These are phyloP conservation scores for Salix viminalis DNA, from an alignment of 345 rosid genomes.

Conservation along the genomic window DNA sequence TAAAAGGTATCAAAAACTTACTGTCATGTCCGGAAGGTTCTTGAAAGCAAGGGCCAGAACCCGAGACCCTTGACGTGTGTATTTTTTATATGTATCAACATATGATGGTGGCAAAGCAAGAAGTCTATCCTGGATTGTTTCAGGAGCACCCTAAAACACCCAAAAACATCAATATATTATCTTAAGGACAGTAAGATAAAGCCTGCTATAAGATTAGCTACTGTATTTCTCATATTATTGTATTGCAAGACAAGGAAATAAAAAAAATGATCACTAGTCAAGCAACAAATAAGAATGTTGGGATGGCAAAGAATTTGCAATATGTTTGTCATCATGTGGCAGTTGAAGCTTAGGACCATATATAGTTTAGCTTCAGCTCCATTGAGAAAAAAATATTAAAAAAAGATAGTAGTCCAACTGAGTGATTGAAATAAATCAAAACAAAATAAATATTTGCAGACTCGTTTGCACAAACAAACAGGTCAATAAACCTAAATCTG, in stretches of 20 bases:
- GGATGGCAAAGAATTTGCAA: not conserved
- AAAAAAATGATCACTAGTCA: not conserved
- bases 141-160: constrained; percentile 86
- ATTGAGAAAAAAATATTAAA: not conserved
- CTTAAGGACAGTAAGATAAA: not conserved
- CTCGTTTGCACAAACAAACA: not conserved
- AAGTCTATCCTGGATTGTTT: constrained; percentile 92
- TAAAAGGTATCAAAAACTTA: constrained; percentile 26
- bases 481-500: not conserved
- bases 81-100: constrained; percentile 83
- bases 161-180: not conserved
- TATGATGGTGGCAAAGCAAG: constrained; percentile 62
- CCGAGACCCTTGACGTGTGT: constrained; percentile 96
- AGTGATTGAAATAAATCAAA: not conserved
- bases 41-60: constrained; percentile 96
- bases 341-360: not conserved
- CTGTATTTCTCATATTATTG: not conserved
- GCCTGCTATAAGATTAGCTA: not conserved
- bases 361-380: not conserved
- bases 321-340: not conserved
- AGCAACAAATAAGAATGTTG: not conserved
- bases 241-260: not conserved
- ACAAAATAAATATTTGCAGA: not conserved
- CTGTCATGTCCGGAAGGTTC: constrained; percentile 95
- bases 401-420: not conserved